Evolutionary conservation across 2,329 filamentous ascomycete genomes (phyloP).

Genomic region (Trichocomaceae sp.): DNA sequence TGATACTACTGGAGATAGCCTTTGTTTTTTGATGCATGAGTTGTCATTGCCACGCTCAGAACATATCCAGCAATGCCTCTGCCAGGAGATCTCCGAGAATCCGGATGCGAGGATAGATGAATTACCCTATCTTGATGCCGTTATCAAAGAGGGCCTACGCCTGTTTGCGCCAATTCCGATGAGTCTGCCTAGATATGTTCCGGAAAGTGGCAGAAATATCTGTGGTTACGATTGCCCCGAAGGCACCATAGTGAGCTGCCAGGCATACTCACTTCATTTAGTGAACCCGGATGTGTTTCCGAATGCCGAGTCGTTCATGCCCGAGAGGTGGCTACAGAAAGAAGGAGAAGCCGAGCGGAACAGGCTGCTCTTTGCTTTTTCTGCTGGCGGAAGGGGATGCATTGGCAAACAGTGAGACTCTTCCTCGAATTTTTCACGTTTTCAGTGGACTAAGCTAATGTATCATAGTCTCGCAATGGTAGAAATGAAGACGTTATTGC

Average conservation of each 20-base stretch:
- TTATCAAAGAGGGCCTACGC: conserved; percentile 56
- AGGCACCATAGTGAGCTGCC: conserved; percentile 34
- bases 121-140: conserved; percentile 55
- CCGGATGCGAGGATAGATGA: conserved; percentile 24
- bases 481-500: conserved; percentile 62
- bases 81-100: conserved; percentile 46
- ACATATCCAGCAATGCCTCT: conserved; percentile 47
- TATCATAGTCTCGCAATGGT: conserved; percentile 51
- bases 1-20: conserved; percentile 62
- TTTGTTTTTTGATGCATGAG: conserved; percentile 67
- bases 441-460: conserved; percentile 1
- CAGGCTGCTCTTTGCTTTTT: conserved; percentile 59
- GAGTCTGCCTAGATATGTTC: conserved; percentile 43
- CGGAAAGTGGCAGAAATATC: conserved; percentile 35
- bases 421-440: too few species aligned
- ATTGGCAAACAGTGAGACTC: conserved; percentile 48
- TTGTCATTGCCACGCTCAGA: conserved; percentile 55
- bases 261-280: conserved; percentile 34
- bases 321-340: conserved; percentile 28
- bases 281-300: conserved; percentile 25
- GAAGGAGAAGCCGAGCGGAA: conserved; percentile 38
- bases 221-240: conserved; percentile 30
- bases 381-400: conserved; percentile 59
- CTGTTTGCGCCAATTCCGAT: conserved; percentile 50
- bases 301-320: conserved; percentile 24